phyloP scores from a whole-genome alignment of 1,139 yeast genomes.

The Geotrichum citri-aurantii region DNA sequence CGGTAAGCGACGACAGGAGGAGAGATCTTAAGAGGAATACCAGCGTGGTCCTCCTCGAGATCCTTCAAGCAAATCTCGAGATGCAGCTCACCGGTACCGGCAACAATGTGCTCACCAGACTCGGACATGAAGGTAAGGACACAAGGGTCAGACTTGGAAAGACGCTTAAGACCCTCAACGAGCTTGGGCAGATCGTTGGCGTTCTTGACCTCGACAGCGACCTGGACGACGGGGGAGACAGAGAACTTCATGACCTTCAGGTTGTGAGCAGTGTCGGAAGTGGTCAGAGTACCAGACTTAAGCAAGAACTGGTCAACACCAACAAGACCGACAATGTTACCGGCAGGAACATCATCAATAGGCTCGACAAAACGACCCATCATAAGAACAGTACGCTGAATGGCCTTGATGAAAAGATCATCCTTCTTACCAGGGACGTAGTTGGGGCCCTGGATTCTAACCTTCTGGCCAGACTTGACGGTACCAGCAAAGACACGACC shows the following conservation, averaged over 20 bases:
- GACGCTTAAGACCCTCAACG: slow-evolving; percentile 99
- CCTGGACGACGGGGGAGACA: slow-evolving; percentile 99
- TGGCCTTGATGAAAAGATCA: slow-evolving; percentile 92
- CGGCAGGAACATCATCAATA: slow-evolving; percentile 99
- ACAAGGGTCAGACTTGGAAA: slow-evolving; percentile 99
- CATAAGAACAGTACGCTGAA: slow-evolving; percentile 99
- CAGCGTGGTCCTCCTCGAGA: slow-evolving; percentile 98
- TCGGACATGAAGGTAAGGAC: slow-evolving; percentile 80
- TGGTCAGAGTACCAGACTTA: slow-evolving; percentile 98
- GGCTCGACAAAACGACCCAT: slow-evolving; percentile 99
- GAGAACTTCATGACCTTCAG: slow-evolving; percentile 99
- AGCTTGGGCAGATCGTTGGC: slow-evolving; percentile 99
- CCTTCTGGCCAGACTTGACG: slow-evolving; percentile 97
- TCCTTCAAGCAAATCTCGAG: slow-evolving; percentile 96
- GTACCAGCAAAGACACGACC: slow-evolving; percentile 99
- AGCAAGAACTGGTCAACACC: slow-evolving; percentile 99
- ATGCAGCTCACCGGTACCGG: slow-evolving; percentile 99
- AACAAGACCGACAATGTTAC: slow-evolving; percentile 99
- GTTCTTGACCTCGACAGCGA: slow-evolving; percentile 99
- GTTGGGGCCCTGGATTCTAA: slow-evolving; percentile 99
- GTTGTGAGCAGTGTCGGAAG: slow-evolving; percentile 96
- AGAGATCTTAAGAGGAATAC: slow-evolving; percentile 95
- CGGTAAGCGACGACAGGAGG: slow-evolving; percentile 98
- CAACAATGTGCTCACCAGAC: slow-evolving; percentile 99
- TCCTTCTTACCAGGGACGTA: slow-evolving; percentile 97